Conservation (phyloP, 106 monocot genomes). For the Triglochin maritima region DNA sequence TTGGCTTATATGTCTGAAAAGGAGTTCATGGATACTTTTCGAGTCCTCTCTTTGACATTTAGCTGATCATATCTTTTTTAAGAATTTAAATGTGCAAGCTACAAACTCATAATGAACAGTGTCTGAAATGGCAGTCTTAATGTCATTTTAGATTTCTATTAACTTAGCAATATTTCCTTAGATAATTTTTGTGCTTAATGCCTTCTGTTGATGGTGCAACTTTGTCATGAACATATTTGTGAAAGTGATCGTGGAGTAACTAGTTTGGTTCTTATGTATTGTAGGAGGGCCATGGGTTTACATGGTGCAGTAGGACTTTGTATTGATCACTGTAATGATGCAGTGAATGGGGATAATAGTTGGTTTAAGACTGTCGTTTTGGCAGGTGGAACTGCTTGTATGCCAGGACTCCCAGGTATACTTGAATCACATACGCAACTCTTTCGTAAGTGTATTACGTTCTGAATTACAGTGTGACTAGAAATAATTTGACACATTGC, state of each 20-base stretch:
- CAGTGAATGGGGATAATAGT: slow-evolving; percentile 39
- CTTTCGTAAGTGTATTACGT: too few relatives aligned
- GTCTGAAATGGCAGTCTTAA: too few relatives aligned
- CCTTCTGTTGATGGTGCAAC: too few relatives aligned
- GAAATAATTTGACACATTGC: too few relatives aligned
- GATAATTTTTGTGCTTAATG: too few relatives aligned
- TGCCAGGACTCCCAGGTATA: slow-evolving; percentile 82
- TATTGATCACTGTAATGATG: slow-evolving; percentile 78
- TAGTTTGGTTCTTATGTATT: neutral
- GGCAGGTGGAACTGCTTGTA: slow-evolving; percentile 81
- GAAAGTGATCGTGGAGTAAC: too few relatives aligned
- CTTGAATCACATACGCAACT: neutral
- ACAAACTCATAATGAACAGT: too few relatives aligned
- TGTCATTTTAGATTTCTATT: too few relatives aligned
- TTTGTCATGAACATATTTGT: too few relatives aligned
- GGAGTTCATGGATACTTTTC: neutral
- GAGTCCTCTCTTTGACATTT: neutral
- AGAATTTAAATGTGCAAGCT: too few relatives aligned
- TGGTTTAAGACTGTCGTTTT: slow-evolving; percentile 93
- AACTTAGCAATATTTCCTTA: too few relatives aligned
- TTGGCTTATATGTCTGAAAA: neutral
- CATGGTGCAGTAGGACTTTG: slow-evolving; percentile 83
- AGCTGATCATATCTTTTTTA: neutral
- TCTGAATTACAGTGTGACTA: too few relatives aligned
- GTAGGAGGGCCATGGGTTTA: slow-evolving; percentile 75